phyloP scores from a whole-genome alignment of 352 stramenopile genomes.

The Globisporangium apiculatum region DNA sequence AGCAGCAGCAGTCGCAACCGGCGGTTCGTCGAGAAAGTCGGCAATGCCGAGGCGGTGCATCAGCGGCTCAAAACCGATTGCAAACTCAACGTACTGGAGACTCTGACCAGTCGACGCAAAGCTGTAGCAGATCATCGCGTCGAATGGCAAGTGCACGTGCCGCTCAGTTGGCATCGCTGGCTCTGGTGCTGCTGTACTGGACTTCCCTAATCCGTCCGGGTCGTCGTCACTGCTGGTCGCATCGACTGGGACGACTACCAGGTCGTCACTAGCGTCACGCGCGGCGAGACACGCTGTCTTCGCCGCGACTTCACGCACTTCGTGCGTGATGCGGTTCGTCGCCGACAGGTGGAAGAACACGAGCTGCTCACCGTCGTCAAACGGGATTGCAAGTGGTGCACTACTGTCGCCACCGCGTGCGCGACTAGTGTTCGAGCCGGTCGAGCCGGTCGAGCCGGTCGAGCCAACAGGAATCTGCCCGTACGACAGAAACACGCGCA shows the following conservation, averaged over 20 bases:
- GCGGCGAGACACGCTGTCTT: slow-evolving; percentile 35
- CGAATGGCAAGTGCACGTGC: slow-evolving; percentile 65
- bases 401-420: slow-evolving; percentile 45
- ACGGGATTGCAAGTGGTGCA: slow-evolving; percentile 56
- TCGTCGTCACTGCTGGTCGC: slow-evolving; percentile 7
- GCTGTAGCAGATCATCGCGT: slow-evolving; percentile 84
- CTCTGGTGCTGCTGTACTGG: background rate
- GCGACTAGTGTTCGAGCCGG: slow-evolving; percentile 7
- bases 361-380: slow-evolving; percentile 37
- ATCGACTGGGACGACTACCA: slow-evolving; percentile 2
- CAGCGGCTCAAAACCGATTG: slow-evolving; percentile 80
- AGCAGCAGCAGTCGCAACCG: too few relatives aligned
- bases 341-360: slow-evolving; percentile 66
- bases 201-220: slow-evolving; percentile 2
- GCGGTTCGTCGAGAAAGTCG: slow-evolving; percentile 30
- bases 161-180: slow-evolving; percentile 25
- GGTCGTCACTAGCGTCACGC: too few relatives aligned
- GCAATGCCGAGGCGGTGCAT: slow-evolving; percentile 64
- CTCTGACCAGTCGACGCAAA: slow-evolving; percentile 32
- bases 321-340: slow-evolving; percentile 66
- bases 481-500: slow-evolving; percentile 83
- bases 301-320: slow-evolving; percentile 47
- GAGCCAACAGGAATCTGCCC: slow-evolving; percentile 38
- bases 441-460: too few relatives aligned
- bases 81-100: slow-evolving; percentile 84